Base-by-base conservation (phyloP, 768 basidiomycete genomes). In the Kwoniella mangroviensis region DNA sequence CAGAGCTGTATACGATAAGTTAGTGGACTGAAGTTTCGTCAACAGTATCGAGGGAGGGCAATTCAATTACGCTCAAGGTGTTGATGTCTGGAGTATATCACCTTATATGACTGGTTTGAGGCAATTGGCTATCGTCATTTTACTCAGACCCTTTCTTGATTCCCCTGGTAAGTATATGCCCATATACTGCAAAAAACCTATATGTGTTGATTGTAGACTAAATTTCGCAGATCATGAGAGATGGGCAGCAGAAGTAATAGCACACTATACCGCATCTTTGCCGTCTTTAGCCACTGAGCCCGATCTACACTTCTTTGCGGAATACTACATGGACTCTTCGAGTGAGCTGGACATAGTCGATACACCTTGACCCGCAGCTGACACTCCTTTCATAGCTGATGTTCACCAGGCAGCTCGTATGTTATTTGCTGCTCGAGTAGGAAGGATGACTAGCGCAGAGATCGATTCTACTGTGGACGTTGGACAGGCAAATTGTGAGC, bases 231-330 rank as follows among this genome's bases (percentile, higher is more conserved):
- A 92, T 49, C 85, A 89, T 4, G 87, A 89, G 62, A 89, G 90
- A 62, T 86, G 86, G 34, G 90, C 90, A 17, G 90, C 88, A 70
- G 89, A 90, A 0, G 88, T 92, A 22, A 90, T 91, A 70, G 87
- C 90, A 0, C 96, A 92, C 80, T 97, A 94, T 81, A 87, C 90
- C 0, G 87, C 90, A 0, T 90, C 91, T 2, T 84, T 98, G 34
- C 86, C 87, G 0, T 84, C 87, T 19, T 84, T 84, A 9, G 86
- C 92, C 13, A 85, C 88, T 63, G 81, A 88, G 5, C 91, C 95
- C 0, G 90, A 89, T 70, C 85, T 97, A 5, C 86, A 89, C 2
- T 89, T 88, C 74, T 86, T 97, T 54, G 92, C 91, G 9, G 85
- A 84, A 19, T 87, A 87, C 74, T 96, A 94, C 90, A 88, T 94